Conservation (phyloP, 2,329 filamentous ascomycete species). For the Acrocalymma vagum region DNA sequence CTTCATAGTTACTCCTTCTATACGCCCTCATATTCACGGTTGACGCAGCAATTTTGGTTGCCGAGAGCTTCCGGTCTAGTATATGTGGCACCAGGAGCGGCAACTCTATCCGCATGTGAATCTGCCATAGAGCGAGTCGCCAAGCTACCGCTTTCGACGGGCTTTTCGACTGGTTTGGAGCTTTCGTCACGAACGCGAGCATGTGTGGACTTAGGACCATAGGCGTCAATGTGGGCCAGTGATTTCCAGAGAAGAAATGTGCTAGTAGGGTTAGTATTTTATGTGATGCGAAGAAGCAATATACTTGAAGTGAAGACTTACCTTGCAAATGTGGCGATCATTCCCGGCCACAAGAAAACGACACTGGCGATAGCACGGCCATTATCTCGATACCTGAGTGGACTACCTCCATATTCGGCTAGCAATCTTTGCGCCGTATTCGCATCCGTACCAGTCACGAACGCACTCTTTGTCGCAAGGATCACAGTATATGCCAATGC, state of each 20-base stretch:
- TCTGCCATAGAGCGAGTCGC: constrained; percentile 1
- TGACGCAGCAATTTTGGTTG: too few species aligned
- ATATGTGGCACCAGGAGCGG: too few species aligned
- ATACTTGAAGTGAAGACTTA: constrained; percentile 21
- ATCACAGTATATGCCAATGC: constrained; percentile 62
- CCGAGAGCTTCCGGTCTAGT: too few species aligned
- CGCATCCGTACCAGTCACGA: constrained; percentile 53
- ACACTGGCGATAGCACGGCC: constrained; percentile 59
- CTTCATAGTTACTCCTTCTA: too few species aligned
- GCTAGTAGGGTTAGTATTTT: constrained; percentile 26
- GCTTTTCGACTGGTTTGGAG: constrained; percentile 15
- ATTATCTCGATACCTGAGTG: constrained; percentile 58
- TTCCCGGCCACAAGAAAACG: constrained; percentile 63
- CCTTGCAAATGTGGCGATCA: constrained; percentile 58
- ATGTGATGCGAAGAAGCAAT: background rate
- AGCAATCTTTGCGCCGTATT: constrained; percentile 42
- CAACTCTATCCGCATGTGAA: too few species aligned
- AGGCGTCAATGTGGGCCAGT: constrained; percentile 48
- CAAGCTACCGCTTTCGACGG: background rate
- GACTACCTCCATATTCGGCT: constrained; percentile 46
- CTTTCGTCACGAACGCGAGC: constrained; percentile 30
- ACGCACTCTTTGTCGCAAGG: constrained; percentile 56
- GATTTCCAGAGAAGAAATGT: constrained; percentile 49
- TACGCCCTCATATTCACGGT: too few species aligned
- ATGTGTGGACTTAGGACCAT: constrained; percentile 50